phyloP scores from a whole-genome alignment of 331 rosid genomes.

The Telfairia occidentalis region DNA sequence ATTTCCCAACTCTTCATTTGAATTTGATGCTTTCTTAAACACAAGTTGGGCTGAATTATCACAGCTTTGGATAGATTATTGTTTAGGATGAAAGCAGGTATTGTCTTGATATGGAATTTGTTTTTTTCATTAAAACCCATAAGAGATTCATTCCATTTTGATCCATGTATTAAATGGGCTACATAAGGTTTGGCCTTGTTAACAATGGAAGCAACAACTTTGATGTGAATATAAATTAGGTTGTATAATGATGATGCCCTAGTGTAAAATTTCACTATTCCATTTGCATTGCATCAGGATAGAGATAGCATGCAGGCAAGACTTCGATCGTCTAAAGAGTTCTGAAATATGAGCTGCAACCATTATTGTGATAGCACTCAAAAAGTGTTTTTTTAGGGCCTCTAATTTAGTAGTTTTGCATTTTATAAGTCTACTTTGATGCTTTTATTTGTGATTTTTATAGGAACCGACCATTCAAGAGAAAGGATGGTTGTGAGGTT shows the following conservation, averaged over 20 bases:
- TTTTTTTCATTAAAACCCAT: slow-evolving; percentile 28
- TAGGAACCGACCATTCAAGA: too few relatives aligned
- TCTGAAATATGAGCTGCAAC: slow-evolving; percentile 99
- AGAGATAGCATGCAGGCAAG: slow-evolving; percentile 93
- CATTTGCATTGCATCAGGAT: slow-evolving; percentile 85
- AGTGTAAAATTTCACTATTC: slow-evolving; percentile 70
- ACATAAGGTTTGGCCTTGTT: slow-evolving; percentile 84
- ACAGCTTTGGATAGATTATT: slow-evolving; percentile 26
- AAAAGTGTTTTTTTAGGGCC: too few relatives aligned
- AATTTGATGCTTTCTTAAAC: slow-evolving; percentile 26
- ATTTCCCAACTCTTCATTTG: slow-evolving; percentile 42
- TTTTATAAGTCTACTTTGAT: too few relatives aligned
- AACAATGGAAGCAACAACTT: slow-evolving; percentile 81
- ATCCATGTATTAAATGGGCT: slow-evolving; percentile 55
- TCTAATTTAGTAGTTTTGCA: too few relatives aligned
- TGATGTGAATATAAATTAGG: slow-evolving; percentile 85
- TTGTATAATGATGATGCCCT: slow-evolving; percentile 87
- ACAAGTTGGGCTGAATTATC: slow-evolving; percentile 25
- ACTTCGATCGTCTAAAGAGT: slow-evolving; percentile 78
- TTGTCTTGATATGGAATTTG: slow-evolving; percentile 33
- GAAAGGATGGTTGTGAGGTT: too few relatives aligned
- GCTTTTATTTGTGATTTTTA: too few relatives aligned
- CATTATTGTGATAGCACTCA: too few relatives aligned
- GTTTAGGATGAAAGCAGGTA: slow-evolving; percentile 37
- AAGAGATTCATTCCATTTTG: slow-evolving; percentile 46